Conservation (phyloP, 768 basidiomycete species). For the Collybia sordida region DNA sequence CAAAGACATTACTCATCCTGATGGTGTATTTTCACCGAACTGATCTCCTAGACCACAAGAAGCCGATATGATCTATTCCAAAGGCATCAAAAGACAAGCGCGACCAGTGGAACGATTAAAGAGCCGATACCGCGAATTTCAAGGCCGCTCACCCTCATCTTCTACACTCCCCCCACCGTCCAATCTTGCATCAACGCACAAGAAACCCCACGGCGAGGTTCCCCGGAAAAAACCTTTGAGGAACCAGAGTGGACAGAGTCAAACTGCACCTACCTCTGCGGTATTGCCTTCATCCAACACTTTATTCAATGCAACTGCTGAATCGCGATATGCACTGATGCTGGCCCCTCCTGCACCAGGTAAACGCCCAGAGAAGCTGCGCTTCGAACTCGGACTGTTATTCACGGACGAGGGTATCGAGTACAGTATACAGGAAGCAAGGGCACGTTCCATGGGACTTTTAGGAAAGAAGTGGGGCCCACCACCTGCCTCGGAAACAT, state of each 20-base stretch:
- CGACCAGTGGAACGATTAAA: conserved; percentile 85
- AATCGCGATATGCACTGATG: conserved; percentile 69
- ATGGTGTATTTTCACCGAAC: background rate
- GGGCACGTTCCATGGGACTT: conserved; percentile 79
- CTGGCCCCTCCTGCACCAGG: conserved; percentile 66
- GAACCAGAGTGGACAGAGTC: conserved; percentile 23
- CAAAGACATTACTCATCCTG: conserved; percentile 11
- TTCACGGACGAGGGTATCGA: conserved; percentile 79
- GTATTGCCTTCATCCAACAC: conserved; percentile 20
- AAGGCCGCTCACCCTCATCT: conserved; percentile 51
- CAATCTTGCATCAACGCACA: conserved; percentile 9
- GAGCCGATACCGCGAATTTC: conserved; percentile 78
- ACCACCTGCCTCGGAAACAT: conserved; percentile 50
- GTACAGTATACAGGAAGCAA: conserved; percentile 82
- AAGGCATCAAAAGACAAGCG: conserved; percentile 80
- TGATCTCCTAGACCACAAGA: conserved; percentile 54
- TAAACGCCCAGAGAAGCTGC: conserved; percentile 70
- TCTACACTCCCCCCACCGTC: conserved; percentile 19
- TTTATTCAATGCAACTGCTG: conserved; percentile 37
- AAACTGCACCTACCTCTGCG: conserved; percentile 25
- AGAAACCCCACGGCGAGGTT: conserved; percentile 13
- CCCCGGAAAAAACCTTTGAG: conserved; percentile 23
- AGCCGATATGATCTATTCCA: conserved; percentile 78
- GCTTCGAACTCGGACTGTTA: conserved; percentile 66
- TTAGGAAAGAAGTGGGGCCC: conserved; percentile 82